Evolutionary conservation across 108 stramenopile species (phyloP), one percentile per base, ranked within the genome.

Genomic region (Skeletonema marinoi): DNA sequence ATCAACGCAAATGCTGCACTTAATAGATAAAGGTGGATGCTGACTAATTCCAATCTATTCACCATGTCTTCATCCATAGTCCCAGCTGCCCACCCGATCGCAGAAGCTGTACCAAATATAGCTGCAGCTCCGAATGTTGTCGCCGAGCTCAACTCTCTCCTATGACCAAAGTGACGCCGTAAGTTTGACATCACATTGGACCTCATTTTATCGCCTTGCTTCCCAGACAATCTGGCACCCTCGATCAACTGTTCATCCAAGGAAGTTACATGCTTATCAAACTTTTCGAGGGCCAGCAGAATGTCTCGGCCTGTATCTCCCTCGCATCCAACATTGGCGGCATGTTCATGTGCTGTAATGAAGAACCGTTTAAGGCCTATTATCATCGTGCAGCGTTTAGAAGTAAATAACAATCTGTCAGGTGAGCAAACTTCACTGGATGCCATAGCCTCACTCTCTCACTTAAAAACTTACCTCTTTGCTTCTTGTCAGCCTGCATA

Each of bases 1-100:
- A 74, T 70, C 11, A 79, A 16, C 41, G 78, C 78, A 65, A 79
- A 68, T 6, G 73, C 50, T 19, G 78, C 78, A 73, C 78, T 79
- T 21, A 79, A 25, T 6, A 79, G 67, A 56, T 79, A 79, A 44
- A 79, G 48, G 36, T 79, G 71, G 31, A 73, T 79, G 54, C 78
- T 79, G 10, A 33, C 64, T n/a, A 25, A 62, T n/a, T 73, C 71
- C 44, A 79, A 68, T 11, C 19, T 46, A 3, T 51, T 7, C 19
- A 51, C 50, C 19, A 21, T 51, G 19, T 51, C 50, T 21, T 51
- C 50, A 21, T 7, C 7, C 50, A 51, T 51, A 51, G 5, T 19
- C 4, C 50, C 50, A 4, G 6, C 19, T 19, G 50, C 50, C 50
- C 50, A 32, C 16, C 71, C 64, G 33, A 66, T 39, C 8, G 62